Evolutionary conservation across 2,329 filamentous ascomycete species (phyloP).

Genomic region (Botrytis paeoniae): DNA sequence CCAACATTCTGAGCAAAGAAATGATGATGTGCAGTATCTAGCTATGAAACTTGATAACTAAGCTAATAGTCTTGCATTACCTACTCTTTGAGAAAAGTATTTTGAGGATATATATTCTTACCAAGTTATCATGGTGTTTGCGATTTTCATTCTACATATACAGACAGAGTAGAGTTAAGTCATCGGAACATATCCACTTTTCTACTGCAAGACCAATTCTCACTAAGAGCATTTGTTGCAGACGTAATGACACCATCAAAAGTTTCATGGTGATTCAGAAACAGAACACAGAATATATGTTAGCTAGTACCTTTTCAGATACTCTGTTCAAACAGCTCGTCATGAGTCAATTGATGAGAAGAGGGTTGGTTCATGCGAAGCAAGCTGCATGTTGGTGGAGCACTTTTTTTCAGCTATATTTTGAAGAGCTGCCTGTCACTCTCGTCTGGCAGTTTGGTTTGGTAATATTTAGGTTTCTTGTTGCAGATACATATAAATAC

Average conservation of each 20-base stretch:
- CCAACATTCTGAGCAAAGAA: not conserved
- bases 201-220: not conserved
- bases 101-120: not conserved
- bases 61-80: not conserved
- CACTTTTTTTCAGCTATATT: not conserved
- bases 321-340: not conserved
- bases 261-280: constrained; percentile 1
- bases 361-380: constrained; percentile 1
- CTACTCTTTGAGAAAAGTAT: not conserved
- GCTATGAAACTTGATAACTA: not conserved
- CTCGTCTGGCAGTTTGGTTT: not conserved
- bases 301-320: not conserved
- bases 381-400: not conserved
- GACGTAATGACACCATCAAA: not conserved
- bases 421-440: not conserved
- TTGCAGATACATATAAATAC: not conserved
- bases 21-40: not conserved
- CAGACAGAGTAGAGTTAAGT: not conserved
- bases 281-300: not conserved
- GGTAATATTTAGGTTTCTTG: not conserved
- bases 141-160: not conserved
- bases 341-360: not conserved
- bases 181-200: constrained; percentile 5
- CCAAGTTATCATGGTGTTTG: not conserved
- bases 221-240: not conserved